Base-by-base conservation (phyloP, 352 stramenopile genomes). In the Pythium scleroteichum region DNA sequence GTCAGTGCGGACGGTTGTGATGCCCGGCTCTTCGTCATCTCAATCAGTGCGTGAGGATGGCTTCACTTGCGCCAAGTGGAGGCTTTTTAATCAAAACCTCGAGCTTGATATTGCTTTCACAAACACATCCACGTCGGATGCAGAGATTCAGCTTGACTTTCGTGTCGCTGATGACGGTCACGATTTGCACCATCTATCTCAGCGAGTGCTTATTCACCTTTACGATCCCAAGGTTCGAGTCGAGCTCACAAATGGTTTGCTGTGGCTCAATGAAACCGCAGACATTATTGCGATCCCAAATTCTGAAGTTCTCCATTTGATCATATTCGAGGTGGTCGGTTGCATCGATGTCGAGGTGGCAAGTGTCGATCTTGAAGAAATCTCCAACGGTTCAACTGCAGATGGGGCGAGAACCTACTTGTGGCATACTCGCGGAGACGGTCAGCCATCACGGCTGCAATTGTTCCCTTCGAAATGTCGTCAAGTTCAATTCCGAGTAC, bases 1-100 rank as follows among this genome's bases (percentile, higher is more conserved):
- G 4, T 22, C 53, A 3, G 13, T 69, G 22, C 3, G 42, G 9
- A 19, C 7, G n/a, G 55, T 64, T 20, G 24, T 20, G 0, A 69
- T 69, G 24, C 48, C 62, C 7, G 9, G 38, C 3, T 57, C 49
- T 0, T 69, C 62, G n/a, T 69, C 53, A 9, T 50, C 27, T 17
- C 32, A 45, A 22, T 29, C 19, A 0, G 35, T 22, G 19, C 14
- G 5, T 22, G 41, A 13, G 9, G 50, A 53, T 23, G 55, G 54
- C 1, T 51, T 44, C 19, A 60, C 54, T 1, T 19, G 27, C 16
- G 49, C 24, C 1, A 26, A 42, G 5, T 69, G 62, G 62, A 54
- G 62, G 13, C 29, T 69, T 7, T 35, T 69, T 13, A 27, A 26
- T 29, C 16, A 24, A 13, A 7, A 48, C 2, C 23, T 55, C 4